Base-by-base conservation (phyloP, 2,329 filamentous ascomycete species). In the Cladophialophora psammophila region DNA sequence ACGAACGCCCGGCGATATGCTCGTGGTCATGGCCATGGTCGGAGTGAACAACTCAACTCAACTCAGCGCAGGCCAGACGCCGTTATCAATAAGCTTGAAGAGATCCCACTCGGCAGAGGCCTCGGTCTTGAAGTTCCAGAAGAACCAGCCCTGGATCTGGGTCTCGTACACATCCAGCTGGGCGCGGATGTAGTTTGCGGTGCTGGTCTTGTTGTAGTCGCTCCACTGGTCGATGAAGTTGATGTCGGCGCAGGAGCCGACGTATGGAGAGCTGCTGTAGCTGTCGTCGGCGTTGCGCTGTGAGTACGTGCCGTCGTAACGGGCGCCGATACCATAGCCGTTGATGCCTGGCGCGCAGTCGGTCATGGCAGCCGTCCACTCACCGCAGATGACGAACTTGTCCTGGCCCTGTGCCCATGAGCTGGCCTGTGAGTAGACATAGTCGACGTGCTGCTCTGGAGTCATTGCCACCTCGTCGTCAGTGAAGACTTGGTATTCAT, bases 341-440 rank as follows among this genome's bases (percentile, higher is more conserved):
- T 87, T 87, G 56, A 82, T 74, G 64, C 80, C 83, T 57, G 80
- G 82, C 8, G 85, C 82, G 70, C 85, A 87, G 69, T 85, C 83
- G 2, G 89, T 91, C 82, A 90, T 85, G 13, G 88, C 89, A 26
- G 83, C 88, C 1, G 85, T 87, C 88, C 89, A 91, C 75, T 91
- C 89, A 50, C 89, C 89, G 5, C 90, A 84, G 63, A 91, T 80
- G n/a, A 86, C 84, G 83, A 86, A 89, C 76, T 91, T 90, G 76
- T 91, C 87, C 5, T 82, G 80, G 36, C 81, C 80, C 6, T 77
- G 75, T 66, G 82, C 73, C 69, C 87, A 87, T 7, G 77, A 74
- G 1, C 76, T 74, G 2, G 81, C 82, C 70, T 85, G 84, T 60
- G 80, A 81, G 78, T 88, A 91, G 60, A 86, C 87, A 34, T 79